Conservation (phyloP, 2,329 filamentous ascomycete genomes). For the Metarhizium guizhouense region DNA sequence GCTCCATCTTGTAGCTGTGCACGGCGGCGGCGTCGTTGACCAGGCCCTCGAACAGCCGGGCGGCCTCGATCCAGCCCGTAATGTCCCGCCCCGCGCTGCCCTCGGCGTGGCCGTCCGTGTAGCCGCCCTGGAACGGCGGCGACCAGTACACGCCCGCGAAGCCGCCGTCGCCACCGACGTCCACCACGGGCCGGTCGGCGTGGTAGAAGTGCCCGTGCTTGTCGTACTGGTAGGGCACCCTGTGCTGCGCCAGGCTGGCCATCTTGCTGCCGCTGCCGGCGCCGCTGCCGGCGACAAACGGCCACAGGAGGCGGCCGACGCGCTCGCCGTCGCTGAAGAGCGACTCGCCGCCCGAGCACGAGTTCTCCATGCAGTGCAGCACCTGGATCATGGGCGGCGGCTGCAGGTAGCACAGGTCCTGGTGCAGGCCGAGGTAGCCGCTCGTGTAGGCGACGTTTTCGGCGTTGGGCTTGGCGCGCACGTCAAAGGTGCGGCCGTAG, state of each 20-base stretch:
- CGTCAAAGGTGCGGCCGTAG: constrained; percentile 87
- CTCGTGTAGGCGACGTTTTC: constrained; percentile 91
- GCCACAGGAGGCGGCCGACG: constrained; percentile 37
- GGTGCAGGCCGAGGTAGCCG: constrained; percentile 76
- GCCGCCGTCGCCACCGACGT: constrained; percentile 12
- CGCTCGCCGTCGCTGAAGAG: constrained; percentile 72
- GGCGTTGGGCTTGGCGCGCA: constrained; percentile 69
- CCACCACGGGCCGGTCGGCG: constrained; percentile 45
- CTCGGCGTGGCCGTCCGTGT: constrained; percentile 13
- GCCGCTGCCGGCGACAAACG: constrained; percentile 6
- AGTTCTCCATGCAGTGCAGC: constrained; percentile 81
- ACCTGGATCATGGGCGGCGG: constrained; percentile 76
- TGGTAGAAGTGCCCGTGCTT: constrained; percentile 58
- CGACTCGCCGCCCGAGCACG: constrained; percentile 70
- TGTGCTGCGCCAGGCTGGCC: constrained; percentile 9
- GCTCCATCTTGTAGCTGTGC: constrained; percentile 62
- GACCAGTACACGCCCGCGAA: constrained; percentile 48
- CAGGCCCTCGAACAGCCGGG: constrained; percentile 45
- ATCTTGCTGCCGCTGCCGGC: constrained; percentile 1
- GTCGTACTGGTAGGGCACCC: constrained; percentile 59
- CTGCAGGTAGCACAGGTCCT: constrained; percentile 82
- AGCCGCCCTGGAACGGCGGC: constrained; percentile 66
- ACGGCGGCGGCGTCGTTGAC: constrained; percentile 51
- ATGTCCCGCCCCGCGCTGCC: constrained; percentile 12
- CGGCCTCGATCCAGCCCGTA: constrained; percentile 37